A percentile compares a stretch with the other conserved stretches of the same genome.
Evolutionary conservation across 345 rosid genomes (phyloP).

Genomic region (Stellera chamaejasme): DNA sequence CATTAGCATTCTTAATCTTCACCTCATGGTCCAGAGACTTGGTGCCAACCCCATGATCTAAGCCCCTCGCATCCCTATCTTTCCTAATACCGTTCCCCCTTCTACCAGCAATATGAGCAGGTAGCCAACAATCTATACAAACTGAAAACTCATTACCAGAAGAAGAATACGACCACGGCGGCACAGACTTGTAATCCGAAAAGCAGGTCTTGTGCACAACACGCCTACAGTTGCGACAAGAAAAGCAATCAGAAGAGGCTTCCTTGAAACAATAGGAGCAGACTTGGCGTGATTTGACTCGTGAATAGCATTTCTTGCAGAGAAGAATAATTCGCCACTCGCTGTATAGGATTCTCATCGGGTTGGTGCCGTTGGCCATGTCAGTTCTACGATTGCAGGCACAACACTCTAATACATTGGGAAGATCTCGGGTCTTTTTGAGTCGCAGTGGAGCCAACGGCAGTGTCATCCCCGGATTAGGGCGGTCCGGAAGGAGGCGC

Average conservation of each 20-base stretch:
- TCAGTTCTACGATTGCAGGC: constrained; percentile 44
- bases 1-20: constrained; percentile 18
- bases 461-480: neutral
- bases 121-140: constrained; percentile 66
- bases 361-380: constrained; percentile 23
- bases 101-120: constrained; percentile 21
- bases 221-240: constrained; percentile 27
- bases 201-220: constrained; percentile 36
- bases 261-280: constrained; percentile 49
- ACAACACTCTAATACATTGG: constrained; percentile 48
- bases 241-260: constrained; percentile 16
- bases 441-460: neutral
- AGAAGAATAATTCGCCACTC: constrained; percentile 51
- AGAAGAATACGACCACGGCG: constrained; percentile 37
- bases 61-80: constrained; percentile 8
- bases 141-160: constrained; percentile 20
- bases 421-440: constrained; percentile 45
- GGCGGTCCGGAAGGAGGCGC: constrained; percentile 10
- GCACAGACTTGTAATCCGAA: constrained; percentile 11
- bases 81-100: constrained; percentile 12
- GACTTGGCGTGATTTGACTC: constrained; percentile 27
- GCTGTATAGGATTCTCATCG: constrained; percentile 37
- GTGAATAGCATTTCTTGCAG: constrained; percentile 28
- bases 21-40: constrained; percentile 17
- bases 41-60: constrained; percentile 8